phyloP scores from a whole-genome alignment of 192 early-diverging fungal genomes.

The Backusella morwellensis region DNA sequence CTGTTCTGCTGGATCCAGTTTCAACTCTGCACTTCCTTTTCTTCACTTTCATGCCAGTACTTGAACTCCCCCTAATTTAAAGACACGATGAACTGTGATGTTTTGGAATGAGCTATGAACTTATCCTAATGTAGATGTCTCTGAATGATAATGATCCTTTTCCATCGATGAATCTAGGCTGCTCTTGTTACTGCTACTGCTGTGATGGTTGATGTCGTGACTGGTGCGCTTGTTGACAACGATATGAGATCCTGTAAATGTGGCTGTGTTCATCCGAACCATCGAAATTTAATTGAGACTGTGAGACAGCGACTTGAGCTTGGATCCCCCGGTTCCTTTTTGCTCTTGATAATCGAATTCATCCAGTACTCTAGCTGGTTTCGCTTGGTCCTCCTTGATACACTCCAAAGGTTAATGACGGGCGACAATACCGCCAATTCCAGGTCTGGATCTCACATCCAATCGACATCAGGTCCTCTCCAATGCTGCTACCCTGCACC shows the following conservation, averaged over 20 bases:
- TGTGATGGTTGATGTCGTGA: neutral
- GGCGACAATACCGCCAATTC: neutral
- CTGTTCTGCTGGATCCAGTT: neutral
- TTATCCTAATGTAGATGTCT: too few species aligned
- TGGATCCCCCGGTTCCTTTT: neutral
- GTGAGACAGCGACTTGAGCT: too few species aligned
- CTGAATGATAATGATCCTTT: too few species aligned
- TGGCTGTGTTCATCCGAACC: neutral
- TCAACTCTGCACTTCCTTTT: neutral
- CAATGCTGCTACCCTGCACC: neutral
- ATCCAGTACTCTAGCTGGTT: neutral
- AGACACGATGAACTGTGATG: too few species aligned
- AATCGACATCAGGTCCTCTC: neutral
- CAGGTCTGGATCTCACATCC: neutral
- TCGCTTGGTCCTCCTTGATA: too few species aligned
- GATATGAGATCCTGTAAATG: constrained; percentile 17
- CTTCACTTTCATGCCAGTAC: too few species aligned
- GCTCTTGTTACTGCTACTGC: neutral
- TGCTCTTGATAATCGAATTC: neutral
- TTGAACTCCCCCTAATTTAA: too few species aligned
- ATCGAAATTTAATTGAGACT: neutral
- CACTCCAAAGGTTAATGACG: too few species aligned
- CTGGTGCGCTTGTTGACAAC: neutral
- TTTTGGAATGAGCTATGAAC: too few species aligned
- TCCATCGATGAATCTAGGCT: neutral